Evolutionary conservation across 352 stramenopile species (phyloP).

Genomic region (Pythium aristosporum): DNA sequence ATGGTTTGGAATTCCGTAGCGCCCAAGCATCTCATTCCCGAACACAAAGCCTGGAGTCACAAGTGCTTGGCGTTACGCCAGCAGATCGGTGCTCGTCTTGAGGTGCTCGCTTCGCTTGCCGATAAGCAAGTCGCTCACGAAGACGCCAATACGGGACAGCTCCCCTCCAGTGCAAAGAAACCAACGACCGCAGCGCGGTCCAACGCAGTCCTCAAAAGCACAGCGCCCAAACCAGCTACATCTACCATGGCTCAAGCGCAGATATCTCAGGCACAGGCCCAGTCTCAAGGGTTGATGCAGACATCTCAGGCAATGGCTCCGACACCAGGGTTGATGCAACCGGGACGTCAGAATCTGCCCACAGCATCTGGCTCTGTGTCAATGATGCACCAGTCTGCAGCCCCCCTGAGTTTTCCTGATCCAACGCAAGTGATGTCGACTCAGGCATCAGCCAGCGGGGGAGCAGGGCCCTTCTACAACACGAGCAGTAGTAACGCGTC

Average conservation of each 20-base stretch:
- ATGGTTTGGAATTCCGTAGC: conserved; percentile 31
- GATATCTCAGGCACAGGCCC: not conserved
- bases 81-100: conserved; percentile 69
- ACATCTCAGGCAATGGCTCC: not conserved
- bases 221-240: not conserved
- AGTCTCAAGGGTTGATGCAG: not conserved
- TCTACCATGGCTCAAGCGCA: conserved; percentile 8
- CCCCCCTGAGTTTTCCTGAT: not conserved
- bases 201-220: not conserved
- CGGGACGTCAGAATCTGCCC: not conserved
- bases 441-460: not conserved
- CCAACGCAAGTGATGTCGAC: not conserved
- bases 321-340: not conserved
- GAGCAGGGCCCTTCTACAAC: not conserved
- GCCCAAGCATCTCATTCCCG: conserved; percentile 40
- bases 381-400: conserved; percentile 6
- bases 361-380: not conserved
- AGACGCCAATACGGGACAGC: conserved; percentile 28
- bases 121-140: conserved; percentile 79
- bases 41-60: conserved; percentile 77
- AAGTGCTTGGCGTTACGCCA: conserved; percentile 64
- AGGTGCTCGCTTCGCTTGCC: conserved; percentile 72
- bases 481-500: not conserved
- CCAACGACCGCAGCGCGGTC: not conserved
- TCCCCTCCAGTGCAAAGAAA: conserved; percentile 3